A percentile compares a stretch with the other conserved stretches of the same genome.
These are phyloP conservation scores for Zoysia pacifica DNA, from an alignment of 176 grass and related monocot species.

Conservation along the genomic window DNA sequence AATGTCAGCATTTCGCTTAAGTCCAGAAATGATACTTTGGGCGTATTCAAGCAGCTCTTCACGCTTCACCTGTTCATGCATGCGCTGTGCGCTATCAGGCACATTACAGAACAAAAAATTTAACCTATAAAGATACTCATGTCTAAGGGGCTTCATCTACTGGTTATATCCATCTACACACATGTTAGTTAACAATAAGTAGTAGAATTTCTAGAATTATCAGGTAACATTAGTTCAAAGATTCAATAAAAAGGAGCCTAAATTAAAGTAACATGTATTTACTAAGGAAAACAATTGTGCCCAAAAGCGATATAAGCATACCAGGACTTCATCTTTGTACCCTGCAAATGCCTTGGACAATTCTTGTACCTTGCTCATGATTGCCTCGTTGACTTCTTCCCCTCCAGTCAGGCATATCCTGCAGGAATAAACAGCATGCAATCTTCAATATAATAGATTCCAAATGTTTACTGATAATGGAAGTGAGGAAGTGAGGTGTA, in stretches of 20 bases:
- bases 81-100: background rate
- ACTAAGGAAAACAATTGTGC: background rate
- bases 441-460: slow-evolving; percentile 31
- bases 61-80: slow-evolving; percentile 76
- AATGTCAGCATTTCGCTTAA: slow-evolving; percentile 91
- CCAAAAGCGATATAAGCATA: slow-evolving; percentile 43
- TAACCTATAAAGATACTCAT: background rate
- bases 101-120: slow-evolving; percentile 18
- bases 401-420: slow-evolving; percentile 84
- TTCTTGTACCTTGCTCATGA: slow-evolving; percentile 82
- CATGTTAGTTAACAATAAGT: background rate
- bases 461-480: slow-evolving; percentile 8
- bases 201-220: slow-evolving; percentile 12
- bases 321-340: slow-evolving; percentile 98
- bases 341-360: slow-evolving; percentile 74
- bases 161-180: slow-evolving; percentile 1
- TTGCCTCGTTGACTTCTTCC: slow-evolving; percentile 73
- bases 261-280: background rate
- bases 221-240: slow-evolving; percentile 1
- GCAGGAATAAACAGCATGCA: slow-evolving; percentile 42
- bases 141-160: background rate
- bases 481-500: background rate
- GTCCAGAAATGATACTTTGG: slow-evolving; percentile 79
- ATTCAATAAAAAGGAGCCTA: background rate
- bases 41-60: slow-evolving; percentile 94